Conservation (phyloP, 192 early-diverging fungal genomes). For the Chytriomyces sp. region DNA sequence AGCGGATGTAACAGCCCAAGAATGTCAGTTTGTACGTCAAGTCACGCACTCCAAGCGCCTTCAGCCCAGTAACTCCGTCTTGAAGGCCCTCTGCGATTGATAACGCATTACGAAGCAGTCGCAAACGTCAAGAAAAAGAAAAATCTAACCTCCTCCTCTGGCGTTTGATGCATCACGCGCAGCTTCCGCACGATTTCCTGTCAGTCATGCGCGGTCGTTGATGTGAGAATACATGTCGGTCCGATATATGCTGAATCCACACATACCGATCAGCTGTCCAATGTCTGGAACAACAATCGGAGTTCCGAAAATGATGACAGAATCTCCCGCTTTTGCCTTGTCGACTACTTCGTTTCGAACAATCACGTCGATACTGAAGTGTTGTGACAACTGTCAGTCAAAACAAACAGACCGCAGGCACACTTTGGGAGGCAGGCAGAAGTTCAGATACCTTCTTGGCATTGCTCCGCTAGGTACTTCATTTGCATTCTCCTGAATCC, state of each 20-base stretch:
- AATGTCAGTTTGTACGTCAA: slow-evolving; percentile 93
- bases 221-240: background rate
- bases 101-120: too few species aligned
- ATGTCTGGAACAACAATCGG: slow-evolving; percentile 94
- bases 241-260: background rate
- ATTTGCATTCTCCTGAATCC: slow-evolving; percentile 92
- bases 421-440: background rate
- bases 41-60: slow-evolving; percentile 87
- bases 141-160: slow-evolving; percentile 33
- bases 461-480: slow-evolving; percentile 97
- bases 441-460: slow-evolving; percentile 81
- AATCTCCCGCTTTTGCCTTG: slow-evolving; percentile 94
- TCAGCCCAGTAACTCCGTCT: slow-evolving; percentile 85
- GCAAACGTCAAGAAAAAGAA: slow-evolving; percentile 29
- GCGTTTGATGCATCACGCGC: slow-evolving; percentile 56
- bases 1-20: slow-evolving; percentile 80
- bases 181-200: slow-evolving; percentile 58
- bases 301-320: slow-evolving; percentile 83
- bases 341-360: slow-evolving; percentile 93
- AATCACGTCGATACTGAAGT: slow-evolving; percentile 84
- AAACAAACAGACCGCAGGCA: background rate
- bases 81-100: slow-evolving; percentile 60
- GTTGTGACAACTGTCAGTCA: background rate
- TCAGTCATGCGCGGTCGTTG: background rate
- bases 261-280: slow-evolving; percentile 69